A percentile compares a stretch with the other conserved stretches of the same genome.
Conservation (phyloP, 805 yeast species). For the Schwanniomyces sp. region DNA sequence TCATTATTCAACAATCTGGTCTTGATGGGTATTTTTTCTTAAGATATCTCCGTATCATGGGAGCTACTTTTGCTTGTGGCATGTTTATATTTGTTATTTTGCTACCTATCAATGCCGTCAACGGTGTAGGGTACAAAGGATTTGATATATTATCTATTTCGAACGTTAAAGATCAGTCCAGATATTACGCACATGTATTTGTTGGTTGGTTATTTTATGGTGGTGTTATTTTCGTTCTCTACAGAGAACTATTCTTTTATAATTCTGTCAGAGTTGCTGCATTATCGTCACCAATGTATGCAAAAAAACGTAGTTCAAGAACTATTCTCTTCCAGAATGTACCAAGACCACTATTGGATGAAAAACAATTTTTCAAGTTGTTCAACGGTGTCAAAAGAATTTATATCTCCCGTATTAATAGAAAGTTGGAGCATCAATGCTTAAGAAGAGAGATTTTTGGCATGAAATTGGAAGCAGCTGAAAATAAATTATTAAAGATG, state of each 20-base stretch:
- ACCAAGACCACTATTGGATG: constrained; percentile 71
- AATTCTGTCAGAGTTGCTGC: constrained; percentile 75
- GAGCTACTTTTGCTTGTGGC: constrained; percentile 44
- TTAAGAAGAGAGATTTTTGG: constrained; percentile 61
- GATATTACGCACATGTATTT: constrained; percentile 86
- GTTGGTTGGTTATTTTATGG: constrained; percentile 80
- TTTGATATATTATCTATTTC: constrained; percentile 76
- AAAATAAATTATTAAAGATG: constrained; percentile 52
- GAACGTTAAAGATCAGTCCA: constrained; percentile 56
- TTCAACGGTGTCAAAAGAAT: constrained; percentile 82
- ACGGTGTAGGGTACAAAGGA: constrained; percentile 62
- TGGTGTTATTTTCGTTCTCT: constrained; percentile 64
- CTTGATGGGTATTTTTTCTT: constrained; percentile 92
- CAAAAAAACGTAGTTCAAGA: constrained; percentile 70
- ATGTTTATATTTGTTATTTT: constrained; percentile 63
- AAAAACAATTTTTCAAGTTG: constrained; percentile 67
- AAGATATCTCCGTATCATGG: constrained; percentile 66
- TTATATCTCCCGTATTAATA: constrained; percentile 72
- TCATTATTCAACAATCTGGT: constrained; percentile 83
- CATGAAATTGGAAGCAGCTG: constrained; percentile 63
- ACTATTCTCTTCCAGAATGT: constrained; percentile 84
- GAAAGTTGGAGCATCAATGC: constrained; percentile 55
- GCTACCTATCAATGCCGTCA: constrained; percentile 79
- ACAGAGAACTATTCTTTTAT: constrained; percentile 80
- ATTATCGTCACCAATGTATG: constrained; percentile 77